Conservation (phyloP, 169 alveolate species). For the Plasmodium inui region DNA sequence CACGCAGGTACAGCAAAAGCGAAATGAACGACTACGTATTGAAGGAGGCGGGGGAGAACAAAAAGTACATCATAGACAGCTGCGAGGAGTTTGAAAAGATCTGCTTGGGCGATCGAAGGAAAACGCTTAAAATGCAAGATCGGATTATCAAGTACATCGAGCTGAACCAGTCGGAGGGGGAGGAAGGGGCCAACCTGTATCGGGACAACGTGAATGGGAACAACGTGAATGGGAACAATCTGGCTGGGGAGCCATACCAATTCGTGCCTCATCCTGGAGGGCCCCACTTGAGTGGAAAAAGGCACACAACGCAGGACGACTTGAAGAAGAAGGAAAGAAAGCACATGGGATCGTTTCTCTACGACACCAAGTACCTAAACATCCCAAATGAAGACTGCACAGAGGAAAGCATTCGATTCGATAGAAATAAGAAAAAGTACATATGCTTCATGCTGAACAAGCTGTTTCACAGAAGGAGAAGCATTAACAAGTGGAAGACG, state of each 20-base stretch:
- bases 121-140: slow-evolving; percentile 32
- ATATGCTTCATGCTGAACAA: slow-evolving; percentile 9
- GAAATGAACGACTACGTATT: slow-evolving; percentile 15
- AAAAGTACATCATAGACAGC: slow-evolving; percentile 54
- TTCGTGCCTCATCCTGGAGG: background rate
- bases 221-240: background rate
- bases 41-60: slow-evolving; percentile 6
- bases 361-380: slow-evolving; percentile 26
- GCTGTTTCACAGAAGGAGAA: background rate
- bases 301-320: background rate
- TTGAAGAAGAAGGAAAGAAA: background rate
- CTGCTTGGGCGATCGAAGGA: slow-evolving; percentile 10
- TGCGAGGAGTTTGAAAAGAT: slow-evolving; percentile 37
- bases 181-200: background rate
- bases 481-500: background rate
- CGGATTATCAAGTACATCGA: slow-evolving; percentile 49
- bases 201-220: background rate
- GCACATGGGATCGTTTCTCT: background rate
- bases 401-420: background rate
- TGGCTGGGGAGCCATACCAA: background rate
- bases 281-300: background rate
- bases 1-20: background rate
- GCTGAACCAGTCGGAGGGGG: background rate
- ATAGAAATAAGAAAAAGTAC: slow-evolving; percentile 11
- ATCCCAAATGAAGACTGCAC: background rate